Evolutionary conservation across 2,329 filamentous ascomycete species (phyloP).

Genomic region (Berkeleyomyces rouxiae): DNA sequence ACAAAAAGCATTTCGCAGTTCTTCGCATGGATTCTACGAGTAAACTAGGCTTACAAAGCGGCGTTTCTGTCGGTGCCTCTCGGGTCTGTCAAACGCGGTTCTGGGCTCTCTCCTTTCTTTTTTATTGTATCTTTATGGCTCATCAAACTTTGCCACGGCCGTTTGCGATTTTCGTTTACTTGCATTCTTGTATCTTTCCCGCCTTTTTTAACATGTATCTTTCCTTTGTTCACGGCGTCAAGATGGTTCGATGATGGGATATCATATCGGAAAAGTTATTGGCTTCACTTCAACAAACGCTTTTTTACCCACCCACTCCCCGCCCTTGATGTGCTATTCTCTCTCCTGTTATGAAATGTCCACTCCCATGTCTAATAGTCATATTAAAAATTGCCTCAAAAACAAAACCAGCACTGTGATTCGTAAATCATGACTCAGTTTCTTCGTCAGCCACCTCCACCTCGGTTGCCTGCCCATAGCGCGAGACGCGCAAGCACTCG

Average conservation of each 20-base stretch:
- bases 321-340: no score
- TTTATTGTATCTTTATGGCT: neutral
- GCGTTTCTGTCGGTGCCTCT: no score
- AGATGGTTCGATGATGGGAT: slow-evolving; percentile 1
- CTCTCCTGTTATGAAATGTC: no score
- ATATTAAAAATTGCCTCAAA: neutral
- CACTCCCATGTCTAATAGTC: no score
- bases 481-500: slow-evolving; percentile 30
- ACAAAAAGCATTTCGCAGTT: no score
- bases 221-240: neutral
- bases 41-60: no score
- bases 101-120: neutral
- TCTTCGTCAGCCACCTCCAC: slow-evolving; percentile 35
- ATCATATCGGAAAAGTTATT: slow-evolving; percentile 3
- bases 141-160: neutral
- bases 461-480: slow-evolving; percentile 24
- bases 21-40: no score
- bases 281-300: neutral
- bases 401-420: slow-evolving; percentile 5
- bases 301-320: no score
- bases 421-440: slow-evolving; percentile 36
- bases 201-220: neutral
- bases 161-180: slow-evolving; percentile 1
- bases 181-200: neutral
- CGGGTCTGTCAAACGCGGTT: no score